Percentiles rank a stretch among this genome's conserved stretches.
Evolutionary conservation across 2,329 filamentous ascomycete genomes (phyloP).

Genomic region (Calonectria henricotiae): DNA sequence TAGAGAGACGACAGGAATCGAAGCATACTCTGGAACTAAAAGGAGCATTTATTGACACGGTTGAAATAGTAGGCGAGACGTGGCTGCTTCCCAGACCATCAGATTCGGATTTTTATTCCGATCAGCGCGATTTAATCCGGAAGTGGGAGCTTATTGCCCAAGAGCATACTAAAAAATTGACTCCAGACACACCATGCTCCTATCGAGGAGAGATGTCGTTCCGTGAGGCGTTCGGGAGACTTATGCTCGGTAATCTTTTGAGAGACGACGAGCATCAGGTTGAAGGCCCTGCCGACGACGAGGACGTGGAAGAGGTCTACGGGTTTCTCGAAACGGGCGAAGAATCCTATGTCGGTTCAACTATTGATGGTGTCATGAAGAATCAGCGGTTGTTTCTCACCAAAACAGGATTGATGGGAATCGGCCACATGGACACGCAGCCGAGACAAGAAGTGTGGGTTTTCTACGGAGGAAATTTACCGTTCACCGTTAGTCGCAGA

Average conservation of each 20-base stretch:
- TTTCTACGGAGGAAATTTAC: conserved; percentile 32
- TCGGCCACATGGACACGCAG: conserved; percentile 35
- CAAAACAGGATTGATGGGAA: conserved; percentile 32
- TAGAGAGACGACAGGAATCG: not conserved
- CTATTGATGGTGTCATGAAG: conserved; percentile 25
- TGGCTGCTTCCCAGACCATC: conserved; percentile 1
- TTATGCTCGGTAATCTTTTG: conserved; percentile 34
- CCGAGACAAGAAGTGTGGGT: conserved; percentile 35
- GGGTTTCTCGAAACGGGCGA: conserved; percentile 27
- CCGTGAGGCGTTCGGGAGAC: conserved; percentile 34
- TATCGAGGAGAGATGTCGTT: conserved; percentile 26
- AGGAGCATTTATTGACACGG: conserved; percentile 29
- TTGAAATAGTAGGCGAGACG: conserved; percentile 27
- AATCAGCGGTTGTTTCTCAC: conserved; percentile 36
- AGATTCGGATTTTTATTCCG: not conserved
- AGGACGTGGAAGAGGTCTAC: conserved; percentile 25
- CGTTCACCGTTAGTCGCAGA: conserved; percentile 26
- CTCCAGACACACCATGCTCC: not conserved
- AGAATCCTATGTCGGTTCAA: not conserved
- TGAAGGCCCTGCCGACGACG: not conserved
- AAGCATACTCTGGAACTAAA: conserved; percentile 14
- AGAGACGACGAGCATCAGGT: conserved; percentile 22
- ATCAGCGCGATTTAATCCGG: conserved; percentile 10
- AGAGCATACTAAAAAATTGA: conserved; percentile 14
- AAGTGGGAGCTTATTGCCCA: conserved; percentile 23